phyloP scores from a whole-genome alignment of 495 filamentous ascomycete species.

The Daldinia concentrica region DNA sequence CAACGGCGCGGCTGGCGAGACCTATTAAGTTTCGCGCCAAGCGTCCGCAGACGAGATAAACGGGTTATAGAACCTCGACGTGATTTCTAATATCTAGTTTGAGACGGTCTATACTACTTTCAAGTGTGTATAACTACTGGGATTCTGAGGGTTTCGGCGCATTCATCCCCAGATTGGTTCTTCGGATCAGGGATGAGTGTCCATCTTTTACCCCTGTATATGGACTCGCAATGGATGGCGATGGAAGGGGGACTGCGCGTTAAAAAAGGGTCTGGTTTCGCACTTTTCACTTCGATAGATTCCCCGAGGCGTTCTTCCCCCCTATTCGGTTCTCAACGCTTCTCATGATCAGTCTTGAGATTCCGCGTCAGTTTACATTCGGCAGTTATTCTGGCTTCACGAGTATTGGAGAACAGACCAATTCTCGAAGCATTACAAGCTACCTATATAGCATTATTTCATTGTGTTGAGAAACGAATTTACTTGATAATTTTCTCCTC shows the following conservation, averaged over 20 bases:
- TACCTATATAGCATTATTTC: slow-evolving; percentile 42
- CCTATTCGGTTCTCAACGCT: slow-evolving; percentile 35
- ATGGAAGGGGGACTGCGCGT: slow-evolving; percentile 34
- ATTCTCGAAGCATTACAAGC: slow-evolving; percentile 33
- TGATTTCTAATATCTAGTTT: slow-evolving; percentile 6
- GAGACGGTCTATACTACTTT: slow-evolving; percentile 31
- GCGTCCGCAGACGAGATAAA: slow-evolving; percentile 21
- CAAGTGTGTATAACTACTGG: slow-evolving; percentile 44
- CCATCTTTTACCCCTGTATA: slow-evolving; percentile 47
- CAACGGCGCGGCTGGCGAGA: slow-evolving; percentile 70
- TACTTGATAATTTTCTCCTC: not conserved
- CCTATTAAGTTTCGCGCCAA: slow-evolving; percentile 42
- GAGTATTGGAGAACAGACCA: slow-evolving; percentile 40
- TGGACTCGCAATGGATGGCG: slow-evolving; percentile 35
- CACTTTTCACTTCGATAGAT: slow-evolving; percentile 49
- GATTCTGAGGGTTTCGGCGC: slow-evolving; percentile 29
- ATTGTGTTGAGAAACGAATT: slow-evolving; percentile 20
- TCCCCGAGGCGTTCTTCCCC: slow-evolving; percentile 45
- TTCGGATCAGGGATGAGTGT: slow-evolving; percentile 33
- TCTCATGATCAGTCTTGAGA: slow-evolving; percentile 45
- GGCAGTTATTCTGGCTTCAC: slow-evolving; percentile 43
- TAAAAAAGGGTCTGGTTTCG: slow-evolving; percentile 37
- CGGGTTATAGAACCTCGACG: slow-evolving; percentile 6
- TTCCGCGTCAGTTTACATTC: slow-evolving; percentile 36
- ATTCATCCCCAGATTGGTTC: slow-evolving; percentile 16